These are phyloP conservation scores for Fusarium denticulatum DNA, from an alignment of 2,329 filamentous ascomycete species.

Conservation along the genomic window DNA sequence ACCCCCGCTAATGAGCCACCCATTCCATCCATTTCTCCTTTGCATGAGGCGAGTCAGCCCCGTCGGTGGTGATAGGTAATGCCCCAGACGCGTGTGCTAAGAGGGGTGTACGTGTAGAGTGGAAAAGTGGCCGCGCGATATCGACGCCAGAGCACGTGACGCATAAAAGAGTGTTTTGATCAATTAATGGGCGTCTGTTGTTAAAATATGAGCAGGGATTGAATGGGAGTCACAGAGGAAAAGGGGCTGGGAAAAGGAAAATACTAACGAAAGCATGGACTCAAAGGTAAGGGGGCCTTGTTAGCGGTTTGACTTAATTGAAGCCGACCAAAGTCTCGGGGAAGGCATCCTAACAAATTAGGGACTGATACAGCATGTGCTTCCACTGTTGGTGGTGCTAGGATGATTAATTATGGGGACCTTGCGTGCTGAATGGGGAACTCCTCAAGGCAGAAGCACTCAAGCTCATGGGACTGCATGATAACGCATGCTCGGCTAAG, in stretches of 20 bases:
- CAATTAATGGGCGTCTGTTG: not conserved
- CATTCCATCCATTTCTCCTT: conserved; percentile 10
- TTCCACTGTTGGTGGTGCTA: conserved; percentile 12
- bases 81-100: conserved; percentile 25
- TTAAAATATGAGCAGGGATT: conserved; percentile 16
- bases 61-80: conserved; percentile 37
- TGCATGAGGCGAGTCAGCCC: conserved; percentile 36
- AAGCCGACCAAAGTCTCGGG: conserved; percentile 10
- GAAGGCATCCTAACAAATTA: conserved; percentile 14
- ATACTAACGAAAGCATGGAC: not conserved
- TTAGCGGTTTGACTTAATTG: conserved; percentile 18
- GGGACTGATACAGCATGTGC: not conserved
- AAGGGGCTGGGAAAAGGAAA: conserved; percentile 20
- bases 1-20: conserved; percentile 29
- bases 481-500: conserved; percentile 39
- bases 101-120: conserved; percentile 21
- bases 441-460: conserved; percentile 42
- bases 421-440: conserved; percentile 15
- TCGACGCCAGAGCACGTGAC: conserved; percentile 34
- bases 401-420: conserved; percentile 19
- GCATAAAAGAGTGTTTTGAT: not conserved
- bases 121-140: not conserved
- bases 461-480: conserved; percentile 40
- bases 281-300: conserved; percentile 23
- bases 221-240: conserved; percentile 24